These are phyloP conservation scores for Rubroshorea leprosula DNA, from an alignment of 345 rosid genomes.

Conservation along the genomic window DNA sequence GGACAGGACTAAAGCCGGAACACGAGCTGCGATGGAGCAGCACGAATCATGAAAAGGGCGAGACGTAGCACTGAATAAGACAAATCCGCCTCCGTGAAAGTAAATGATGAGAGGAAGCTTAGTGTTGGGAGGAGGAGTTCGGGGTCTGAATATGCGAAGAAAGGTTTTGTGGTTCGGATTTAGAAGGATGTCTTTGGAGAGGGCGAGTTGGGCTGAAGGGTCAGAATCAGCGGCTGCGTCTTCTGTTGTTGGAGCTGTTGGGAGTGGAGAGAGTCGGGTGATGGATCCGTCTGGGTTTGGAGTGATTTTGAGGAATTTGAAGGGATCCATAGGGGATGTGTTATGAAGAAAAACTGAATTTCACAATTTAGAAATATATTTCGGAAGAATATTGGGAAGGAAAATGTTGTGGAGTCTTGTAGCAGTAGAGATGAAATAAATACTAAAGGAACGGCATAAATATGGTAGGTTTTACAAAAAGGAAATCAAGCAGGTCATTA, in stretches of 20 bases:
- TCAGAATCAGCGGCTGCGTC: constrained; percentile 15
- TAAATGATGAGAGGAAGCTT: constrained; percentile 57
- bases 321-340: constrained; percentile 38
- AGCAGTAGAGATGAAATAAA: too few relatives aligned
- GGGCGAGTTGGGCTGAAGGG: constrained; percentile 24
- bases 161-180: constrained; percentile 44
- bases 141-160: constrained; percentile 56
- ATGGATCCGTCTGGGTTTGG: constrained; percentile 66
- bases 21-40: constrained; percentile 30
- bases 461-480: too few relatives aligned
- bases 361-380: too few relatives aligned
- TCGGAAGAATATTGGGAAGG: too few relatives aligned
- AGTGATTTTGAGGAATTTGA: constrained; percentile 42
- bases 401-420: neutral
- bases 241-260: constrained; percentile 32
- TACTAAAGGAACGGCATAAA: too few relatives aligned
- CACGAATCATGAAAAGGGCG: constrained; percentile 49
- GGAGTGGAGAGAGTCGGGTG: constrained; percentile 37
- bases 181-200: constrained; percentile 56
- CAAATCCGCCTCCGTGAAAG: constrained; percentile 79
- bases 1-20: constrained; percentile 54
- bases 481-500: too few relatives aligned
- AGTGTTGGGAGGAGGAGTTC: constrained; percentile 25
- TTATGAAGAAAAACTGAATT: neutral
- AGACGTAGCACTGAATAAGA: constrained; percentile 44